These are phyloP conservation scores for Fusarium devonianum DNA, from an alignment of 2,329 filamentous ascomycete species.

Conservation along the genomic window DNA sequence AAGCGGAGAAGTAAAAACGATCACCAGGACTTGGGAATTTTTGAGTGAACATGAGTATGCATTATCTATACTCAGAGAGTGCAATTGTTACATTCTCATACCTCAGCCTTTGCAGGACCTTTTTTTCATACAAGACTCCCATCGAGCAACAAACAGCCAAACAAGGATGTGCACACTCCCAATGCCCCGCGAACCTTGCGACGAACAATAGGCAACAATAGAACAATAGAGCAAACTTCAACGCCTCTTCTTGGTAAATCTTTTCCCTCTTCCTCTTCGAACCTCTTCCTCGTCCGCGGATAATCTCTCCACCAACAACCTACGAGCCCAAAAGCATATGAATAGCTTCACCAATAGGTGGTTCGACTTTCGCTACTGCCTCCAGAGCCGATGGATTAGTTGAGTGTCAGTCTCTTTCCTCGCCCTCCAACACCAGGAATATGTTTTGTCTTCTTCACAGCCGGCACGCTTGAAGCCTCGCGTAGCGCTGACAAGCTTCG, in stretches of 20 bases:
- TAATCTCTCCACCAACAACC: constrained; percentile 2
- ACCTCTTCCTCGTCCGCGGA: constrained; percentile 1
- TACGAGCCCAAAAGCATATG: constrained; percentile 6
- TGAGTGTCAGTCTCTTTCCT: constrained; percentile 29
- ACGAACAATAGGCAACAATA: constrained; percentile 10
- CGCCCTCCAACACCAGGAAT: background rate
- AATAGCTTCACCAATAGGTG: background rate
- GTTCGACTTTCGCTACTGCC: background rate
- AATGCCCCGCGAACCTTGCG: background rate
- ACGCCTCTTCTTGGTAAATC: too few relatives aligned
- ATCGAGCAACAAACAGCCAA: background rate
- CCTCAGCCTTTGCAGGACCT: background rate
- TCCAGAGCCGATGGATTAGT: constrained; percentile 12
- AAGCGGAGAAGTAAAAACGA: too few relatives aligned
- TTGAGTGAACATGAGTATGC: too few relatives aligned
- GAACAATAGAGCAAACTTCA: constrained; percentile 2
- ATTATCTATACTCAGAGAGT: background rate
- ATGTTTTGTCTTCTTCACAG: constrained; percentile 14
- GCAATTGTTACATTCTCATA: background rate
- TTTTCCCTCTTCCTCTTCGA: too few relatives aligned
- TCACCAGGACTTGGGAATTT: too few relatives aligned
- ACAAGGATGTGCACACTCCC: background rate
- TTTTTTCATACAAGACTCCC: constrained; percentile 5
- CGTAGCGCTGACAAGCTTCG: constrained; percentile 29
- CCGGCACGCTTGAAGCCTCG: constrained; percentile 10